phyloP scores from a whole-genome alignment of 208 protist genomes.

The Polymyxa betae region DNA sequence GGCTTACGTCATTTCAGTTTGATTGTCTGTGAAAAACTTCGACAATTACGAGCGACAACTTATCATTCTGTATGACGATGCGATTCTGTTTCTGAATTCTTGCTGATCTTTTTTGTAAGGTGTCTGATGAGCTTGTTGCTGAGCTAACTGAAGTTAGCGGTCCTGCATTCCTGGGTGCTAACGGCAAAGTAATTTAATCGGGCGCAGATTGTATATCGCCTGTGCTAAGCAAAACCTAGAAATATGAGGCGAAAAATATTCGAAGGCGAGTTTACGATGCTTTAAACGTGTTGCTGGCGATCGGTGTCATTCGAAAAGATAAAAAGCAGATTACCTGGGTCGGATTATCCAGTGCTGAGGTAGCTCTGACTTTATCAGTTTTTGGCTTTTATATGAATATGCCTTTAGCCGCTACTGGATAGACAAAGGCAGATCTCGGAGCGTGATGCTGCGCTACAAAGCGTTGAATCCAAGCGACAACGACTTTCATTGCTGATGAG shows the following conservation, averaged over 20 bases:
- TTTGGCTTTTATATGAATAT: background rate
- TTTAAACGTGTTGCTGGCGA: conserved; percentile 32
- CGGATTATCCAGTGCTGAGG: background rate
- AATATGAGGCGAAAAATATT: conserved; percentile 46
- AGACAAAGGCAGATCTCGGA: conserved; percentile 9
- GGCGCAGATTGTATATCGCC: background rate
- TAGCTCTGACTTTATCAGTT: background rate
- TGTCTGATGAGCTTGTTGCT: conserved; percentile 26
- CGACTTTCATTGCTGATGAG: background rate
- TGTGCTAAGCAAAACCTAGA: background rate
- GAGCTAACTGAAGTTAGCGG: background rate
- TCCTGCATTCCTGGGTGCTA: background rate
- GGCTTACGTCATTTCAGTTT: conserved; percentile 46
- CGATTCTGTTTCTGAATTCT: background rate
- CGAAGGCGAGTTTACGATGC: conserved; percentile 31
- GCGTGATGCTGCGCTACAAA: background rate
- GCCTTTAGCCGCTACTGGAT: background rate
- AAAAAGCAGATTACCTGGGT: conserved; percentile 35
- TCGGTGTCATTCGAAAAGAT: conserved; percentile 45
- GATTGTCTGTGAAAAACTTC: conserved; percentile 24
- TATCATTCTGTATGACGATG: conserved; percentile 23
- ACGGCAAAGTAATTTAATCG: conserved; percentile 1
- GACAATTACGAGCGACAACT: conserved; percentile 19
- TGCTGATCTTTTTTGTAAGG: background rate
- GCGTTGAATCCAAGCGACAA: background rate